These are phyloP conservation scores for Candida arabinofermentans DNA, from an alignment of 805 yeast species.

Conservation along the genomic window DNA sequence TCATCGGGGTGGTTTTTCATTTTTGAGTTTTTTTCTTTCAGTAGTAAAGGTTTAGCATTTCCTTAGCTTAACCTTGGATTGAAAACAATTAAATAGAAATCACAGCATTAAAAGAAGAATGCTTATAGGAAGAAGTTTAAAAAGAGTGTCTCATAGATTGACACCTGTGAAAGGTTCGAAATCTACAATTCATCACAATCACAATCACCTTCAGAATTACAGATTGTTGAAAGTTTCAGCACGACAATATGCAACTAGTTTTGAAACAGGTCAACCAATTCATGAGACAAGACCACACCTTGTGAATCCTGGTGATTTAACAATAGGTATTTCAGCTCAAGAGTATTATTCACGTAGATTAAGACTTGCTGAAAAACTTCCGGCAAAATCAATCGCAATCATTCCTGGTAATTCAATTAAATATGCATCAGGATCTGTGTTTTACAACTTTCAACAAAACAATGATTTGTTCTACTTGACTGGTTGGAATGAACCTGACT, in stretches of 20 bases:
- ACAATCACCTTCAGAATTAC: too few relatives aligned
- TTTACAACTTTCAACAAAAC: conserved; percentile 89
- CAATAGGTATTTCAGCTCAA: conserved; percentile 80
- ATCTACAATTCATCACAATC: too few relatives aligned
- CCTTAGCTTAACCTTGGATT: too few relatives aligned
- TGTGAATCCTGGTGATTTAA: conserved; percentile 70
- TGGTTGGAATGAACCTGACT: conserved; percentile 91
- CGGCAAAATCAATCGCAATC: conserved; percentile 64
- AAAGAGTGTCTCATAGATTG: too few relatives aligned
- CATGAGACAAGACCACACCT: conserved; percentile 80
- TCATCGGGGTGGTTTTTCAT: too few relatives aligned
- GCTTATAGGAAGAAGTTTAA: too few relatives aligned
- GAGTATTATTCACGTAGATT: conserved; percentile 78
- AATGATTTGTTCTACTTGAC: conserved; percentile 82
- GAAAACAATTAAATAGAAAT: too few relatives aligned
- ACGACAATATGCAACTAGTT: conserved; percentile 1
- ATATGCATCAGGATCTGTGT: conserved; percentile 86
- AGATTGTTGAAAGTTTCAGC: too few relatives aligned
- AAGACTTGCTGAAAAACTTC: conserved; percentile 52
- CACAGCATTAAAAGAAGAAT: too few relatives aligned
- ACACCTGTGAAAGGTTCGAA: too few relatives aligned
- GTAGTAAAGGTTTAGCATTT: too few relatives aligned
- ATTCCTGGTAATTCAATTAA: conserved; percentile 69
- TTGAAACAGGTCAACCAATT: conserved; percentile 74
- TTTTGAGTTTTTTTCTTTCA: too few relatives aligned